Evolutionary conservation across 139 green algal genomes (phyloP).

Genomic region (Tetradesmus lagerheimii): DNA sequence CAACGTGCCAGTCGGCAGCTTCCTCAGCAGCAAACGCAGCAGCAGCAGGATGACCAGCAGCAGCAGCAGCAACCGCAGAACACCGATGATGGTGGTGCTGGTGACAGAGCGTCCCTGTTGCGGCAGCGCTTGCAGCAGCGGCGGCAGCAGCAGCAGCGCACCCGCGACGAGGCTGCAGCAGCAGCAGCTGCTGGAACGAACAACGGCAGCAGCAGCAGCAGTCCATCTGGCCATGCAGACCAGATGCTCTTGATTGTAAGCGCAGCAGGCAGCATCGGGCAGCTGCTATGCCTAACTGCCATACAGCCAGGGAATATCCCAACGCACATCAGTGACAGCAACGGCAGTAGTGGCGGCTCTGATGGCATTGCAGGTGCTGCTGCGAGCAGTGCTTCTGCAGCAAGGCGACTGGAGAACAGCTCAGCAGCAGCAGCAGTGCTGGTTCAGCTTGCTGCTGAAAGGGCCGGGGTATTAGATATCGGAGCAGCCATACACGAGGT

Average conservation of each 20-base stretch:
- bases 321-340: neutral
- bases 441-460: neutral
- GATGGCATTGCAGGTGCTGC: neutral
- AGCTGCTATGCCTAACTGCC: conserved; percentile 15
- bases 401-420: neutral
- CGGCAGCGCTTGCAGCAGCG: conserved; percentile 8
- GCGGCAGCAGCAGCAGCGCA: neutral
- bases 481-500: neutral
- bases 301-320: neutral
- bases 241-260: neutral
- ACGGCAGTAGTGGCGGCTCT: neutral
- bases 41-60: neutral
- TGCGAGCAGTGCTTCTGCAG: neutral
- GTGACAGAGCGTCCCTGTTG: neutral
- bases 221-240: neutral
- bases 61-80: neutral
- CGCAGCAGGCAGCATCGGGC: conserved; percentile 2
- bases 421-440: neutral
- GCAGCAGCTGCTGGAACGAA: neutral
- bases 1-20: neutral
- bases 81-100: neutral
- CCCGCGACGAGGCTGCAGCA: neutral
- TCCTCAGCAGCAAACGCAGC: neutral
- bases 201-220: conserved; percentile 8
- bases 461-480: neutral